A percentile compares a stretch with the other conserved stretches of the same genome.
These are phyloP conservation scores for Aspergillus brasiliensis DNA, from an alignment of 2,329 filamentous ascomycete species.

Conservation along the genomic window DNA sequence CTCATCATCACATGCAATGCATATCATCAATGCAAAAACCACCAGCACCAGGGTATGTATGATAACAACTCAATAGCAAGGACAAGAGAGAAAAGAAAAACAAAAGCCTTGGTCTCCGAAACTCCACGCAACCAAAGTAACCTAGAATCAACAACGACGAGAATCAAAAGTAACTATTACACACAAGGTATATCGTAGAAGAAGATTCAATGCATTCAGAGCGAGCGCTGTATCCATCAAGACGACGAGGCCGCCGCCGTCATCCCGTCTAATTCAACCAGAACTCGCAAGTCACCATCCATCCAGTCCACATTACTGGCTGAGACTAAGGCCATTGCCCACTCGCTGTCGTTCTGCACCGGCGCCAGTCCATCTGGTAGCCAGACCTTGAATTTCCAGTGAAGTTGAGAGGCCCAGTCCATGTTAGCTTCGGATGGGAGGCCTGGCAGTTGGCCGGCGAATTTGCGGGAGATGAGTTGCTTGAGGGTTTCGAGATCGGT, in stretches of 20 bases:
- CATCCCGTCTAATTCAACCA: constrained; percentile 39
- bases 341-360: constrained; percentile 45
- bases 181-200: neutral
- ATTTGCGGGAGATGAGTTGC: constrained; percentile 35
- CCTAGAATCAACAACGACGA: neutral
- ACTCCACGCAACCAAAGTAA: neutral
- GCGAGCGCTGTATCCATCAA: neutral
- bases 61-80: too few relatives aligned
- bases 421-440: constrained; percentile 24
- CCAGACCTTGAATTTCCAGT: constrained; percentile 44
- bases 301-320: constrained; percentile 50
- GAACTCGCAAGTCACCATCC: constrained; percentile 47
- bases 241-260: neutral
- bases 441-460: constrained; percentile 32
- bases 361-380: constrained; percentile 45
- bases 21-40: too few relatives aligned
- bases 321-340: constrained; percentile 47
- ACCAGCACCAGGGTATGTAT: too few relatives aligned
- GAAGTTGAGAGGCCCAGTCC: constrained; percentile 21
- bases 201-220: neutral
- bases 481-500: constrained; percentile 36
- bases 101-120: neutral
- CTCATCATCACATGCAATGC: too few relatives aligned
- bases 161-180: too few relatives aligned
- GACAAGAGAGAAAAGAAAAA: too few relatives aligned